Evolutionary conservation across 139 green algal species (phyloP), one percentile per base, ranked within the genome.

Genomic region (Eudorina sp.): DNA sequence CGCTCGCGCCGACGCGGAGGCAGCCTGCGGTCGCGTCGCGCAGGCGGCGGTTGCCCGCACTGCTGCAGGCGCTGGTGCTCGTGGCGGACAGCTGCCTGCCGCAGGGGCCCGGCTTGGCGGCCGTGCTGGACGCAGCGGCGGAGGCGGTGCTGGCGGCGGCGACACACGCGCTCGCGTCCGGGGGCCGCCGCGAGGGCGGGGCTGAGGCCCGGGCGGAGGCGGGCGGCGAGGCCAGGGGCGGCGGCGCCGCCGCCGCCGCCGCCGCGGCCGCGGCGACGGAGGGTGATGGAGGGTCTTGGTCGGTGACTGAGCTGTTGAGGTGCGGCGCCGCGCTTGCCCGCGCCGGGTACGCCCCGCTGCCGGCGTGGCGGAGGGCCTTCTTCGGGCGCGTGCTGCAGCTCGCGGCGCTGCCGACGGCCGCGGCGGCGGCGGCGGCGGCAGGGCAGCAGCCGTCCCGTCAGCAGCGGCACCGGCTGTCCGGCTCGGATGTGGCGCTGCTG

Each of bases 1-100:
- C n/a, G n/a, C n/a, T n/a, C n/a, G n/a, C n/a, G n/a, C n/a, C n/a
- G n/a, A n/a, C n/a, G n/a, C n/a, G n/a, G n/a, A n/a, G n/a, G n/a
- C n/a, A n/a, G n/a, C n/a, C n/a, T n/a, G n/a, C n/a, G n/a, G n/a
- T n/a, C 18, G 18, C 58, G n/a, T 6, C 58, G 21, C 58, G 14
- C 58, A 21, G 58, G 21, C 9, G 23, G 27, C 18, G 58, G 18
- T 29, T 53, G 80, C 60, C 60, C 40, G 41, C 16, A 40, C 43
- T 86, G 80, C 43, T 86, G 80, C 36, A 53, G 45, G 60, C 80
- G 58, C 43, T 76, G 43, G 8, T 83, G 45, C 45, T 25, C 14
- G 68, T 51, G 0, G 83, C 36, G 48, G 68, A 78, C 0, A 38
- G 53, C 0, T 79, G 41, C 18, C 53, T 53, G 83, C 34, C 69